Conservation (phyloP, 257 asterid species). For the Plantago elongata region DNA sequence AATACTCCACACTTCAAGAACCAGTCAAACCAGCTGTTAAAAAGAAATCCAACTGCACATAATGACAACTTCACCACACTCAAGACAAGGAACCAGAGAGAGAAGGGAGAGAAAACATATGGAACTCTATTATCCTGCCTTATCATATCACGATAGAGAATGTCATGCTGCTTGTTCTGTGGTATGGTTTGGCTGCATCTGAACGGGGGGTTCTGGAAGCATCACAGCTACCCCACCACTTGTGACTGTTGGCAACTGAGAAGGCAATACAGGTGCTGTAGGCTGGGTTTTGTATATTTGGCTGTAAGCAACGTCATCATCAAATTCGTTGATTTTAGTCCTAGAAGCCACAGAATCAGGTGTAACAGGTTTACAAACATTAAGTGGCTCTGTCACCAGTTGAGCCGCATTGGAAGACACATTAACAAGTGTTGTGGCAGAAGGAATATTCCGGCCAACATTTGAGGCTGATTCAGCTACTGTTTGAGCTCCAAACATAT, state of each 20-base stretch:
- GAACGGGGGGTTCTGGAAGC: constrained; percentile 51
- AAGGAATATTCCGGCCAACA: constrained; percentile 25
- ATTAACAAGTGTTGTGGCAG: constrained; percentile 28
- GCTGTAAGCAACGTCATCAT: constrained; percentile 65
- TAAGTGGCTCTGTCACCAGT: constrained; percentile 32
- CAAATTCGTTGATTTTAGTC: constrained; percentile 43
- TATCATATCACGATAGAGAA: constrained; percentile 30
- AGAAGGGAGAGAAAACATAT: constrained; percentile 9
- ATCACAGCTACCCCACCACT: constrained; percentile 46
- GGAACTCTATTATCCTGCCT: constrained; percentile 6
- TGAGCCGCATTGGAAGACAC: constrained; percentile 36
- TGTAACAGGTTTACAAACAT: constrained; percentile 34
- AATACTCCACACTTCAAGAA: constrained; percentile 14
- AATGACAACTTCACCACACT: constrained; percentile 20
- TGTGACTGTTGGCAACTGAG: constrained; percentile 48
- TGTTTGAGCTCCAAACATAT: constrained; percentile 32
- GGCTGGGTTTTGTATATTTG: constrained; percentile 88
- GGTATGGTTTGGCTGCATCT: constrained; percentile 33
- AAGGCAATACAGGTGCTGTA: constrained; percentile 44
- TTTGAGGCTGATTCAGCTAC: constrained; percentile 38
- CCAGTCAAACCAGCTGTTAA: constrained; percentile 9
- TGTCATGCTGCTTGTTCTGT: constrained; percentile 36
- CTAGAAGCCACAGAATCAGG: constrained; percentile 27
- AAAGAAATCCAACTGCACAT: constrained; percentile 14
- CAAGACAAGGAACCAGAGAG: constrained; percentile 1